Base-by-base conservation (phyloP, 1,284 basidiomycete genomes). In the Irpex sp. region DNA sequence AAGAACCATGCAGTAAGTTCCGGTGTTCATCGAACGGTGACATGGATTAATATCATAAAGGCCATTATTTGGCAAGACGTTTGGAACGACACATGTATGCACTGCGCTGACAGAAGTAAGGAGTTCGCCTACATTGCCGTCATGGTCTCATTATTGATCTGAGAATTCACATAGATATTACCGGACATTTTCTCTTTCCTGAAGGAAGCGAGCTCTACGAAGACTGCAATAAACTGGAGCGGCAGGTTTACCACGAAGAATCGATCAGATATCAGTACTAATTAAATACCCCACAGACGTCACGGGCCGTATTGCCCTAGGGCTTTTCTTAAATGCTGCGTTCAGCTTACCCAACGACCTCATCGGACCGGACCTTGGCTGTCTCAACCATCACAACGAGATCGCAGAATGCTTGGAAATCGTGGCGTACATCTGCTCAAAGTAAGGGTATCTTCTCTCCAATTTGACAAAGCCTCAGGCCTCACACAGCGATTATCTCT, bases 101-200 rank as follows among this genome's bases (percentile, higher is more conserved):
- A 44, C 47, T 47, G 66, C 67, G 1, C 70, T 71, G 67, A 59
- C 66, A 38, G 59, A 64, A 44, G 70, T 71, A 64, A 11, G 58
- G 51, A 13, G 9, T 52, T 26, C 55, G 49, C 38, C 7, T 13
- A 34, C 9, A 44, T 31, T 37, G 31, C 40, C 15, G 48, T 44
- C 17, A n/a, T n/a, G n/a, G n/a, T n/a, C n/a, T 31, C 51, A 11
- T 19, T 21, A 54, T 13, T 21, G n/a, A 5, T 47, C 15, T 48
- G 54, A 40, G 26, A 36, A 19, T 47, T 15, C 1, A 21, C 34
- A 17, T 44, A 69, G 68, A 66, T 69, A 9, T 48, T 68, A 3
- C 64, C 64, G 6, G 59, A 60, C 31, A 52, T 60, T 44, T 61
- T 58, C 15, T 34, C 40, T 11, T 60, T 69, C 19, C 59, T 68